Evolutionary conservation across 768 basidiomycete species (phyloP).

Genomic region (Panaeolus papilionaceus): DNA sequence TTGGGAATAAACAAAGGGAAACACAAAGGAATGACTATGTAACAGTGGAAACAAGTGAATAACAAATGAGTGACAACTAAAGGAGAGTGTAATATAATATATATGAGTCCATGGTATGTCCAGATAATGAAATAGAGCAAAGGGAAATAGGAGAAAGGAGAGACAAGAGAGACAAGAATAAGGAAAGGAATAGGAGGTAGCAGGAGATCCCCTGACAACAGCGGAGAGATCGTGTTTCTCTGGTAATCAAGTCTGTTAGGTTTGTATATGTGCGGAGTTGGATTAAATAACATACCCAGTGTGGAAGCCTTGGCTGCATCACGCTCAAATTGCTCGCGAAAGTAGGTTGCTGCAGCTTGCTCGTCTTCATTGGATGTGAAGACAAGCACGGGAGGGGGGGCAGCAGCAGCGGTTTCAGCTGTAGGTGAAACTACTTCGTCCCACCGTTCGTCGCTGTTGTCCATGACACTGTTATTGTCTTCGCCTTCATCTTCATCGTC

Average conservation of each 20-base stretch:
- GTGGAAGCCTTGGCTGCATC: slow-evolving; percentile 15
- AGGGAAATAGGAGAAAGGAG: no score
- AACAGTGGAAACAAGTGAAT: no score
- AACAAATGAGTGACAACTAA: no score
- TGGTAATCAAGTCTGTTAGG: not conserved
- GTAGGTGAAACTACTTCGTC: slow-evolving; percentile 8
- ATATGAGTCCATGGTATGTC: no score
- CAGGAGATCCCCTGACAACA: no score
- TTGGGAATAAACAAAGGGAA: no score
- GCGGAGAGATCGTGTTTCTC: slow-evolving; percentile 2
- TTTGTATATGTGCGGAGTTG: not conserved
- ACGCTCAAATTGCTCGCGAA: slow-evolving; percentile 17
- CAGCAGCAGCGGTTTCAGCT: not conserved
- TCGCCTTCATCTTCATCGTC: not conserved
- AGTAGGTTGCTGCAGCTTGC: slow-evolving; percentile 10
- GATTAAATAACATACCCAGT: slow-evolving; percentile 5
- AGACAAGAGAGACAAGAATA: no score
- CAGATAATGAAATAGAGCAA: no score
- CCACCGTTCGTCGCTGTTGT: not conserved
- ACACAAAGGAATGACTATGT: no score
- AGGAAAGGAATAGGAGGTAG: no score
- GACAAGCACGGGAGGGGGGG: not conserved
- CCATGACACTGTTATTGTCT: not conserved
- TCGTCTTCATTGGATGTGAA: slow-evolving; percentile 13
- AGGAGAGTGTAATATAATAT: no score